Percentiles rank a stretch among this genome's conserved stretches.
Evolutionary conservation across 1,284 basidiomycete genomes (phyloP).

Genomic region (Anthracocystis panici-leucophaei): DNA sequence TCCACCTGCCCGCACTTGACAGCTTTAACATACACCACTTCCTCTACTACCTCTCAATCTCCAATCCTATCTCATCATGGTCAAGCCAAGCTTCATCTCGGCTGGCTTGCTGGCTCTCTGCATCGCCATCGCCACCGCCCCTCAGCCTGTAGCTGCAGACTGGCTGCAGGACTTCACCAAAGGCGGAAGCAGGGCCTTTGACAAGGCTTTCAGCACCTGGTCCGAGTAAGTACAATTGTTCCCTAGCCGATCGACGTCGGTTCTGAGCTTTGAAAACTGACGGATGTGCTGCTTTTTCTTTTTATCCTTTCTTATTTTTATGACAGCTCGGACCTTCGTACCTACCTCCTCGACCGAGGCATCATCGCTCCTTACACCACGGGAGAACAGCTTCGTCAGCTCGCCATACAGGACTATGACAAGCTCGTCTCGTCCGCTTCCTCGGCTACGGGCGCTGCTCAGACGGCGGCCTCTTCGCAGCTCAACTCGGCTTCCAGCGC

Average conservation of each 20-base stretch:
- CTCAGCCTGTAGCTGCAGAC: conserved; percentile 56
- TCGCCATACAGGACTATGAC: conserved; percentile 65
- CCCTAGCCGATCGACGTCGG: too few species aligned
- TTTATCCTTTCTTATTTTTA: not conserved
- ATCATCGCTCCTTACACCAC: conserved; percentile 65
- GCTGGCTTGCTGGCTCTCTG: conserved; percentile 59
- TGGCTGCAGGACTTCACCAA: conserved; percentile 58
- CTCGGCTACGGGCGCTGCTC: conserved; percentile 35
- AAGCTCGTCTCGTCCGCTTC: conserved; percentile 48
- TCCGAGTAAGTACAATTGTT: conserved; percentile 53
- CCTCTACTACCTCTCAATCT: not conserved
- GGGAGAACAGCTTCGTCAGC: conserved; percentile 61
- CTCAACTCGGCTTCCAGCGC: conserved; percentile 46
- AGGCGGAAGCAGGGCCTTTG: conserved; percentile 57
- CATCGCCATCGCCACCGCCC: conserved; percentile 55
- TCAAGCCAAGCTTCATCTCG: conserved; percentile 61
- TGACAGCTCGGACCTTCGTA: conserved; percentile 57
- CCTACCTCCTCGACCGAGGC: conserved; percentile 67
- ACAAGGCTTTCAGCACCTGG: conserved; percentile 64
- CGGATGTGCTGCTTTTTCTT: not conserved
- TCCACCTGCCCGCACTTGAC: too few species aligned
- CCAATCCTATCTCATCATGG: conserved; percentile 33
- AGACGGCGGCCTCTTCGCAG: conserved; percentile 44
- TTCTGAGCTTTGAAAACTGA: too few species aligned
- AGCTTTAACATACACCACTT: too few species aligned